Percentiles rank a stretch among this genome's conserved stretches.
phyloP scores from a whole-genome alignment of 768 basidiomycete genomes.

The Trametes cingulata region DNA sequence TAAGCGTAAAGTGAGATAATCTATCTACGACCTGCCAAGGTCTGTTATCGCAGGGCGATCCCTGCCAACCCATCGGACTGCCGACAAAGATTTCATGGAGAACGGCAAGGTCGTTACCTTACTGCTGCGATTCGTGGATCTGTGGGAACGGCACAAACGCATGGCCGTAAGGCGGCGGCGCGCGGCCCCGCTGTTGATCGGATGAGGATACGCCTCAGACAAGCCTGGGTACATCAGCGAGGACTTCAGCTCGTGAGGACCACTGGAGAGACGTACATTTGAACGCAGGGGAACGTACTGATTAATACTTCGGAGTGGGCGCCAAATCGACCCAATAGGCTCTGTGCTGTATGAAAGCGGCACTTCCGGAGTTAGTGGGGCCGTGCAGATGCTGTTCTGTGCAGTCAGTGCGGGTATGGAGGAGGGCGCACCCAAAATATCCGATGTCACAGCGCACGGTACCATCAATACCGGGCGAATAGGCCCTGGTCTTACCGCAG shows the following conservation, averaged over 20 bases:
- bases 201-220: not conserved
- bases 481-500: no score
- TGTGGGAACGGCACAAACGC: constrained; percentile 2
- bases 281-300: not conserved
- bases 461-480: no score
- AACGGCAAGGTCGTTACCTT: constrained; percentile 6
- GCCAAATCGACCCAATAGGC: constrained; percentile 10
- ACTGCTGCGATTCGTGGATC: not conserved
- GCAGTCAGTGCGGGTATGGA: not conserved
- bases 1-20: not conserved
- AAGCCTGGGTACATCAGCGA: not conserved
- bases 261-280: constrained; percentile 4
- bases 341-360: constrained; percentile 11
- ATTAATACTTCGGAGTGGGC: constrained; percentile 2
- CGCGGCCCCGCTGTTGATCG: constrained; percentile 8
- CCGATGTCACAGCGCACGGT: not conserved
- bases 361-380: not conserved
- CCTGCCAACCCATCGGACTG: not conserved
- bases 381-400: not conserved
- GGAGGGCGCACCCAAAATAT: not conserved
- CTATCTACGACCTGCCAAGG: not conserved
- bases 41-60: not conserved
- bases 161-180: not conserved
- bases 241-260: not conserved
- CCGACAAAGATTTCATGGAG: not conserved